Base-by-base conservation (phyloP, 2,329 filamentous ascomycete genomes). In the Escovopsis sp. region DNA sequence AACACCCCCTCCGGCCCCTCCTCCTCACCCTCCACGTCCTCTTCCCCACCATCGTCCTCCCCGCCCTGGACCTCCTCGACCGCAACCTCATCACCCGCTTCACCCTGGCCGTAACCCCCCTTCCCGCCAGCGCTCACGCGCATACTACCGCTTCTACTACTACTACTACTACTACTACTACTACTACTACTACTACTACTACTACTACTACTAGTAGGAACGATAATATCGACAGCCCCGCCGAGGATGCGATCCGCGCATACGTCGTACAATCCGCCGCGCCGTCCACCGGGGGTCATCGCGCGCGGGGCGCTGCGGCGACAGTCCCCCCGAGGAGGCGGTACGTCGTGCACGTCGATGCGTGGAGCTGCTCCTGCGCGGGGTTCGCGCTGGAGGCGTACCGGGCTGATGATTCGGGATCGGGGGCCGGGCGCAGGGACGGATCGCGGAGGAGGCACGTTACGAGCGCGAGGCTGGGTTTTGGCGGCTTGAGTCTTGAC, bases 321-420 rank as follows among this genome's bases (percentile, higher is more conserved):
- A 29, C 37, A 8, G 41, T 42, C 4, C 39, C 47, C 16, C 21
- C 21, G 8, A 25, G 21, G 21, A 45, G 43, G 28, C 43, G 26
- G 34, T 92, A 94, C 56, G 64, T 82, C 46, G 81, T 96, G 13
- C 72, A 77, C 9, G 66, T 87, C 2, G 47, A 55, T 1, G 73
- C 79, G 2, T 96, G 90, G 90, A 86, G 80, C 54, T 98, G 90
- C 56, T 83, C 75, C 1, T 98, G 90, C 60, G 79, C 86, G 4
- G 77, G 76, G 1, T 96, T 96, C 55, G 69, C 79, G 0, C 77
- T 92, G 42, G 65, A 77, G 15, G 71, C 78, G 3, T 87, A 86
- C 45, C 64, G 48, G 16, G 40, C 33, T n/a, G 39, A 41, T 33
- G 31, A 18, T 11, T 9, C 18, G 23, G 8, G 12, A 1, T n/a